Evolutionary conservation across 805 yeast species (phyloP).

Genomic region (Starmerella apicola): DNA sequence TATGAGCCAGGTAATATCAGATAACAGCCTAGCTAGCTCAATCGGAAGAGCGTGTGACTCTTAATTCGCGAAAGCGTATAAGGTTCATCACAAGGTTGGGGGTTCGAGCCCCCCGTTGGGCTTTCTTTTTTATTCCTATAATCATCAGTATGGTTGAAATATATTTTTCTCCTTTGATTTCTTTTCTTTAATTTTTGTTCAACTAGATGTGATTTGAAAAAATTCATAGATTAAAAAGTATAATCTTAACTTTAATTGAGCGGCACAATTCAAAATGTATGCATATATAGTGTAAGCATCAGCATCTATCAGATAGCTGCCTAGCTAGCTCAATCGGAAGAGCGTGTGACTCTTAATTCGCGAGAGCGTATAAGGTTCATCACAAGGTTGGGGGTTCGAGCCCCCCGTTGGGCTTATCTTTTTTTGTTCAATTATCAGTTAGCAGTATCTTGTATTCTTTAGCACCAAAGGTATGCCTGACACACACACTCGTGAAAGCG

Average conservation of each 20-base stretch:
- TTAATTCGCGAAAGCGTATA: constrained; percentile 10
- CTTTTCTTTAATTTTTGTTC: too few species aligned
- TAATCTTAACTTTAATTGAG: too few species aligned
- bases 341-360: constrained; percentile 22
- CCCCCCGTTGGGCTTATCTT: constrained; percentile 21
- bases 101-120: constrained; percentile 25
- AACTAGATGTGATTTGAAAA: too few species aligned
- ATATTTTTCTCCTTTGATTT: too few species aligned
- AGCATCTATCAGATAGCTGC: too few species aligned
- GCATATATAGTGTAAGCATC: too few species aligned
- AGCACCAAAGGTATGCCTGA: background rate
- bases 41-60: constrained; percentile 24
- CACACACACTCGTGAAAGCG: too few species aligned
- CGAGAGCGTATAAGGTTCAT: constrained; percentile 13
- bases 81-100: constrained; percentile 22
- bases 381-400: constrained; percentile 24
- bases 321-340: constrained; percentile 23
- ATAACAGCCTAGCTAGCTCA: constrained; percentile 21
- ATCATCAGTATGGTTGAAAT: too few species aligned
- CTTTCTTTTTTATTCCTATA: constrained; percentile 13
- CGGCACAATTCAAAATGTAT: too few species aligned
- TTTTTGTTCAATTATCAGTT: constrained; percentile 1
- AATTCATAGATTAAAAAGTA: too few species aligned
- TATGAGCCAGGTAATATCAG: background rate
- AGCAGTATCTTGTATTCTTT: background rate